Base-by-base conservation (phyloP, 2,329 filamentous ascomycete genomes). In the Pseudocercospora musae region DNA sequence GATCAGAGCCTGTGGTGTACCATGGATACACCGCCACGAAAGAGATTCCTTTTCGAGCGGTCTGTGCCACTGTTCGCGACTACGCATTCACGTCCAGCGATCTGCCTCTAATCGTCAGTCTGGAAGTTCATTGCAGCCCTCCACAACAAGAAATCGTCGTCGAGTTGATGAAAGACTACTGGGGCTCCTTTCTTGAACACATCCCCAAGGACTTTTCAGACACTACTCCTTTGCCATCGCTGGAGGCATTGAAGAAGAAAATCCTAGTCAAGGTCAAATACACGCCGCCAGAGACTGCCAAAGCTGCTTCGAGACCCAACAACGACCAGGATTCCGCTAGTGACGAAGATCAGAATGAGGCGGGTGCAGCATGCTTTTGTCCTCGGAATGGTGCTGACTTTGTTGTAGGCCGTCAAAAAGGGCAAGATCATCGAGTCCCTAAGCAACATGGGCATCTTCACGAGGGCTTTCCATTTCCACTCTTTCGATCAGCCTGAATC, bases 81-180 rank as follows among this genome's bases (percentile, higher is more conserved):
- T 86, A 87, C 62, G 93, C 92, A 0, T 98, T 98, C 70, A 80
- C 85, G 27, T 84, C 80, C 13, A 73, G 86, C 63, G 85, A 90
- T 57, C 80, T 96, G 20, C 95, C 95, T 0, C 80, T 99, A 42
- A 96, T 98, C 62, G 86, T 98, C 67, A 96, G 92, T 74, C 82
- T 98, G 5, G 95, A 99, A 76, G 91, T 98, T 0, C 94, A 98
- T 75, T 89, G 92, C 13, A 86, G 89, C 64, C 79, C 84, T 1
- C 86, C 90, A 58, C 94, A 98, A 76, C 95, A 99, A 76, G 87
- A 92, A 66, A 84, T 90, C 56, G 60, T 98, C 91, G 93, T 96
- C 10, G 85, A 90, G 60, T 96, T 98, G 66, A 97, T 99, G 89
- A 87, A 87, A 67, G 87, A 96, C 68, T 89, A 91, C 66, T 99